Conservation (phyloP, 2,329 filamentous ascomycete genomes). For the Fusarium coicis region DNA sequence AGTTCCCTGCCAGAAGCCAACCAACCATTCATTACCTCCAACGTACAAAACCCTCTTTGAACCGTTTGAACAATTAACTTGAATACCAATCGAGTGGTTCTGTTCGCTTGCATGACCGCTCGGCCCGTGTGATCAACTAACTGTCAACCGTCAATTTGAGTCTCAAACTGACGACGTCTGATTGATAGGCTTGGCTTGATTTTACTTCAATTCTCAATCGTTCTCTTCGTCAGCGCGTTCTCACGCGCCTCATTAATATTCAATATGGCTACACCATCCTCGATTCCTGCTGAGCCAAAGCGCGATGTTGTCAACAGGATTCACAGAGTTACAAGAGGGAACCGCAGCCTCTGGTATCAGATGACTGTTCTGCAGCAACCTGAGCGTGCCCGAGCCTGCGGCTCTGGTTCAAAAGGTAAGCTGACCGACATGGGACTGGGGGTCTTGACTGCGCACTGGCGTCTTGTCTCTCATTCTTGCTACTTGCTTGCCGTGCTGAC, state of each 20-base stretch:
- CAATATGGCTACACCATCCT: constrained; percentile 49
- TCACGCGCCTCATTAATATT: constrained; percentile 18
- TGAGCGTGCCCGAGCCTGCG: constrained; percentile 92
- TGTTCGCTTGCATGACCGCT: constrained; percentile 16
- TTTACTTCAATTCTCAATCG: constrained; percentile 12
- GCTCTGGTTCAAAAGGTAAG: constrained; percentile 94
- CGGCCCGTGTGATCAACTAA: constrained; percentile 7
- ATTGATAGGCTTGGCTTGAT: constrained; percentile 20
- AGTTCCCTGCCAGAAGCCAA: constrained; percentile 22
- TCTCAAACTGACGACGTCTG: constrained; percentile 18
- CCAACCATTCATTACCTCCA: constrained; percentile 3
- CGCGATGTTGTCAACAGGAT: constrained; percentile 59
- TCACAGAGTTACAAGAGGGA: constrained; percentile 71
- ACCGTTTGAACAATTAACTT: constrained; percentile 9
- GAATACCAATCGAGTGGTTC: constrained; percentile 12
- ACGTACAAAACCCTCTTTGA: constrained; percentile 10
- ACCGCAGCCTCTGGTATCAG: constrained; percentile 81
- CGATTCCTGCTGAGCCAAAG: constrained; percentile 43
- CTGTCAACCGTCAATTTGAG: constrained; percentile 1
- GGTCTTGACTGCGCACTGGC: background rate
- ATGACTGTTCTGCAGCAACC: constrained; percentile 93
- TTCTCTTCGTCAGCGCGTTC: constrained; percentile 18
- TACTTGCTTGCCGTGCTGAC: constrained; percentile 27
- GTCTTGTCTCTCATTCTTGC: background rate
- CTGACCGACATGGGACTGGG: constrained; percentile 2